Evolutionary conservation across 1,139 yeast genomes (phyloP), one percentile per base, ranked within the genome.

Genomic region (Hemisphaericaspora xylofermentans): DNA sequence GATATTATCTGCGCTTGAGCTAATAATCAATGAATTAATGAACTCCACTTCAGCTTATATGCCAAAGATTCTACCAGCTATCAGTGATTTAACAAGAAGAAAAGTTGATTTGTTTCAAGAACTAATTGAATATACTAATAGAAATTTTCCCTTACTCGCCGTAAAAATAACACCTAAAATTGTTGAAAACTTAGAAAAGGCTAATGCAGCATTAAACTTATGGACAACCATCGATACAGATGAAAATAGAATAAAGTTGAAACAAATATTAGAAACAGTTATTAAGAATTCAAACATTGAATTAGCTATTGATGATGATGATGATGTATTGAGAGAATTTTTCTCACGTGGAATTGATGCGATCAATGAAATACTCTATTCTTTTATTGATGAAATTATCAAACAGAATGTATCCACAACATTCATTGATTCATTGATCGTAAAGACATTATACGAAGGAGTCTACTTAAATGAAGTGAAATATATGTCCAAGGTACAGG

Each of bases 21-120:
- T 61, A 9, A 74, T 86, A 4, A 66, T 77, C 1, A 54, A 65
- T 10, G 93, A 84, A 49, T 72, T 88, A 10, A 53, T 84, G 38
- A 56, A 61, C 27, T 78, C 86, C 6, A 49, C 55, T 1, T 68
- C 74, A 1, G 63, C 61, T 15, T 68, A 69, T 46, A 52, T 69
- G 22, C 69, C 71, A 2, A 42, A 47, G 12, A 53, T 56, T 22
- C 51, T 63, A 22, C 63, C 68, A 2, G 57, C 68, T 7, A 49
- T 63, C 6, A 46, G 52, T 4, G 63, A 60, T 28, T 58, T 54
- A 17, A 52, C 66, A 18, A 48, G 46, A 9, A 52, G 57, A 37
- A 68, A 69, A 40, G 47, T 53, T 1, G 48, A 53, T 13, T 46
- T 66, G 14, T 60, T 54, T 42, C 60, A 61, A 32, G 71, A 71